Base-by-base conservation (phyloP, 768 basidiomycete species). In the Candolleomyces eurysporus region DNA sequence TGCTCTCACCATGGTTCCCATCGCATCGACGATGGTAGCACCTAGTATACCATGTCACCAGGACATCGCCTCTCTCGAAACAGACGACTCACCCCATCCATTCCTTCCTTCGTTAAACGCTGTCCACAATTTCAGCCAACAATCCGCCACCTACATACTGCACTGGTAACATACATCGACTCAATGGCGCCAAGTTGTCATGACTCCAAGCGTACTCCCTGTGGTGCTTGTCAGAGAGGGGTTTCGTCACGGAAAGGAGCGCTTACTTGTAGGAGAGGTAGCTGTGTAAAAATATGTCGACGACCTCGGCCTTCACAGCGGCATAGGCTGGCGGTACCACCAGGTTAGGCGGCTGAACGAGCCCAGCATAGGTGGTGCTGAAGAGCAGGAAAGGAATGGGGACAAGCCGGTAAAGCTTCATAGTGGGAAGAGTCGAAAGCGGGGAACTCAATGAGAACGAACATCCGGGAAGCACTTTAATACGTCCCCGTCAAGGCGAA, bases 11-110 rank as follows among this genome's bases (percentile, higher is more conserved):
- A 89, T 79, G 0, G 89, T 89, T 50, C 70, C 70, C 75, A 91
- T 69, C 0, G 82, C 82, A 67, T 91, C 89, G 13, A 84, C 79
- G 52, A 90, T 84, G 16, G 83, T 77, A 42, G 88, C 87, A 45
- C 88, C 88, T 87, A 63, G 75, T 36, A 11, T 7, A 36, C 79
- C 40, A 72, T 75, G 21, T n/a, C 21, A 58, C 59, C n/a, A 46
- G 22, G 61, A 78, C 69, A 57, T 19, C 16, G 19, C 58, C n/a
- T 50, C 16, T 60, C 39, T 48, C 31, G 52, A 32, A 11, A 14
- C 43, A 14, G 14, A 16, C 21, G 8, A 61, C 68, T 31, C 66
- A 78, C 79, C 79, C 79, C 79, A 81, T 53, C 79, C 79, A 64
- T 79, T 79, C n/a, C 76, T 73, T n/a, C 72, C 72, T 58, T 80